Percentiles rank a stretch among this genome's conserved stretches.
Evolutionary conservation across 2,329 filamentous ascomycete species (phyloP).

Genomic region (Aspergillus sp.): DNA sequence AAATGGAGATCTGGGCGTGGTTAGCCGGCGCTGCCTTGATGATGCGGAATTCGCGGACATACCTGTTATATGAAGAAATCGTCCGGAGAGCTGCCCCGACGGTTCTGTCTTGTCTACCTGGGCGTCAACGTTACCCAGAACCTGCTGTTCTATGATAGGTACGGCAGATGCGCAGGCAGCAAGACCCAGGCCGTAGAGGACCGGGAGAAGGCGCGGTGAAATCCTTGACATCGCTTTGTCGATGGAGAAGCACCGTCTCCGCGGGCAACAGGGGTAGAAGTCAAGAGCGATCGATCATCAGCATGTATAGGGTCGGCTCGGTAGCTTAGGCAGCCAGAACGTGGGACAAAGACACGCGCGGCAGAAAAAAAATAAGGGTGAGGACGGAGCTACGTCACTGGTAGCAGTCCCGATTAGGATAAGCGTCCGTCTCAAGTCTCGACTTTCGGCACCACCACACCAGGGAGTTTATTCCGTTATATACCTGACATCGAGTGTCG

Average conservation of each 20-base stretch:
- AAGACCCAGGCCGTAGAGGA: slow-evolving; percentile 14
- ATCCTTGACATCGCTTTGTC: slow-evolving; percentile 19
- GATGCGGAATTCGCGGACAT: slow-evolving; percentile 31
- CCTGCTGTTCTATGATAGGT: slow-evolving; percentile 20
- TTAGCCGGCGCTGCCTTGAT: background rate
- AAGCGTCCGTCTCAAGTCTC: slow-evolving; percentile 6
- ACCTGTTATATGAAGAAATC: slow-evolving; percentile 41
- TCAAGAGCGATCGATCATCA: slow-evolving; percentile 1
- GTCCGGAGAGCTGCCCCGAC: slow-evolving; percentile 26
- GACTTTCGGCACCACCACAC: background rate
- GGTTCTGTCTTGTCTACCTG: background rate
- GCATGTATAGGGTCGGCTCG: background rate
- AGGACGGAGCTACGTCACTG: slow-evolving; percentile 12
- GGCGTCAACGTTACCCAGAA: slow-evolving; percentile 15
- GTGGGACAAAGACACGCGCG: background rate
- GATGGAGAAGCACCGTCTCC: slow-evolving; percentile 8
- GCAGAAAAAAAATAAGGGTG: background rate
- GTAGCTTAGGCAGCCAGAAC: background rate
- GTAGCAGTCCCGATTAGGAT: slow-evolving; percentile 8
- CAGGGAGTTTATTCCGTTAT: background rate
- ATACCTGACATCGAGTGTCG: background rate
- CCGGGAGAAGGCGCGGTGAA: slow-evolving; percentile 12
- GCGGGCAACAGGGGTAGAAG: background rate
- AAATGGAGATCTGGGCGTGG: slow-evolving; percentile 77
- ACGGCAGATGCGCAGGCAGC: slow-evolving; percentile 17